Evolutionary conservation across 2,329 filamentous ascomycete species (phyloP).

Genomic region (Microsporum canis): DNA sequence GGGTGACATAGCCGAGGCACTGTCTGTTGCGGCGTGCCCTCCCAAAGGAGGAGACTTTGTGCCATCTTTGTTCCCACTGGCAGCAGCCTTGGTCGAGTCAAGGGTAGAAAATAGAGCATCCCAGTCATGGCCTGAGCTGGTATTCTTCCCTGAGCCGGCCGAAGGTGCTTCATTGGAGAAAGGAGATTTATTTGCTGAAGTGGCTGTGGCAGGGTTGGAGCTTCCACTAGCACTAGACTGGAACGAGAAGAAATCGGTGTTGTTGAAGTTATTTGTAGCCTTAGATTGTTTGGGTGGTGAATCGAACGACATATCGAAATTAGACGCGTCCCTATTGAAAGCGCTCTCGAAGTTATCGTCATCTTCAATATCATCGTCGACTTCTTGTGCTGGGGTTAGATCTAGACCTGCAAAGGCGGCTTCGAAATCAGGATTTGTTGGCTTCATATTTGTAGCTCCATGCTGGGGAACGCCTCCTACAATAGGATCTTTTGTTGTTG

Average conservation of each 20-base stretch:
- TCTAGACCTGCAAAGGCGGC: slow-evolving; percentile 37
- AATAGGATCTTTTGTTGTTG: slow-evolving; percentile 27
- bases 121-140: slow-evolving; percentile 61
- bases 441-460: slow-evolving; percentile 17
- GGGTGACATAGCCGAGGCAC: slow-evolving; percentile 7
- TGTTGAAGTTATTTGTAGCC: slow-evolving; percentile 18
- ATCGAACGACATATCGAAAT: slow-evolving; percentile 40
- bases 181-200: neutral
- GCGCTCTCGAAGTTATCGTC: slow-evolving; percentile 39
- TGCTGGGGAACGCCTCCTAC: slow-evolving; percentile 27
- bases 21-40: slow-evolving; percentile 5
- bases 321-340: slow-evolving; percentile 24
- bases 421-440: slow-evolving; percentile 35
- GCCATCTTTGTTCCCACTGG: slow-evolving; percentile 12
- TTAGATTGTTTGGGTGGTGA: slow-evolving; percentile 26
- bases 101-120: slow-evolving; percentile 83
- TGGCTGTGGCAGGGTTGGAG: neutral
- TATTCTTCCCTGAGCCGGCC: slow-evolving; percentile 15
- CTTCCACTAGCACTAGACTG: slow-evolving; percentile 26
- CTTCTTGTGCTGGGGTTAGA: slow-evolving; percentile 35
- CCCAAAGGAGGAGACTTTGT: slow-evolving; percentile 16
- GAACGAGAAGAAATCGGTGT: slow-evolving; percentile 25
- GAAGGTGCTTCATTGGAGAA: slow-evolving; percentile 20
- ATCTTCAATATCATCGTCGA: slow-evolving; percentile 26
- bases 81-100: slow-evolving; percentile 41